Conservation (phyloP, 176 grass and related monocot genomes). For the Thinopyrum elongatum region DNA sequence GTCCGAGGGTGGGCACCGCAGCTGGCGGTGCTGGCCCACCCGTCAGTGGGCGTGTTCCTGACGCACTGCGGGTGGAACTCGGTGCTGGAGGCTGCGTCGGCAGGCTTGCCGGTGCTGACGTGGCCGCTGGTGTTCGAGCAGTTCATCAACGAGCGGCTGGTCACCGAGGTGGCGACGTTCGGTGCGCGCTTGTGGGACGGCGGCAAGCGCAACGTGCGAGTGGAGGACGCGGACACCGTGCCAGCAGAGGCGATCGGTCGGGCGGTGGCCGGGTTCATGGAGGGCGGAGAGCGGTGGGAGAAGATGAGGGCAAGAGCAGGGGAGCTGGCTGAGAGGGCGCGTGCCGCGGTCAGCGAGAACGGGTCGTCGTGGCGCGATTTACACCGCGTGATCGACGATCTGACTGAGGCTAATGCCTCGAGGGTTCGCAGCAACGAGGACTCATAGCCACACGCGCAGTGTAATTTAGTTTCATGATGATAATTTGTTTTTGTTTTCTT, state of each 20-base stretch:
- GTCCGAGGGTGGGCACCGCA: slow-evolving; percentile 73
- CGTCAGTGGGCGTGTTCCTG: slow-evolving; percentile 56
- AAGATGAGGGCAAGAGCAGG: slow-evolving; percentile 9
- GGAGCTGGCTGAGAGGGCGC: slow-evolving; percentile 40
- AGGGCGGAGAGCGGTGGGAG: slow-evolving; percentile 29
- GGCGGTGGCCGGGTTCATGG: slow-evolving; percentile 53
- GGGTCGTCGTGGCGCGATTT: slow-evolving; percentile 62
- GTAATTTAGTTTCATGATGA: background rate
- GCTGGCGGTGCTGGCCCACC: slow-evolving; percentile 62
- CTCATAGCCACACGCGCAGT: background rate
- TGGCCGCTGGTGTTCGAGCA: slow-evolving; percentile 97
- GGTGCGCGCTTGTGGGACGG: slow-evolving; percentile 61
- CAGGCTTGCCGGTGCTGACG: slow-evolving; percentile 64
- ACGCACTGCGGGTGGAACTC: slow-evolving; percentile 57
- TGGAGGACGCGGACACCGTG: slow-evolving; percentile 38
- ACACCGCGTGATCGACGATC: slow-evolving; percentile 52
- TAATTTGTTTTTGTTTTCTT: background rate
- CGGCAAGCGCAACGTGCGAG: slow-evolving; percentile 37
- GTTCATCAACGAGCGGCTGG: slow-evolving; percentile 84
- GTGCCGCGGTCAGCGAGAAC: slow-evolving; percentile 30
- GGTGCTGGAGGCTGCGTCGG: slow-evolving; percentile 62
- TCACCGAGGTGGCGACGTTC: slow-evolving; percentile 50
- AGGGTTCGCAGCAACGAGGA: background rate
- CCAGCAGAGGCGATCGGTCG: slow-evolving; percentile 42
- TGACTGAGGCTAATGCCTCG: slow-evolving; percentile 30